Conservation (phyloP, 1,139 yeast species). For the Meyerozyma athensensis region DNA sequence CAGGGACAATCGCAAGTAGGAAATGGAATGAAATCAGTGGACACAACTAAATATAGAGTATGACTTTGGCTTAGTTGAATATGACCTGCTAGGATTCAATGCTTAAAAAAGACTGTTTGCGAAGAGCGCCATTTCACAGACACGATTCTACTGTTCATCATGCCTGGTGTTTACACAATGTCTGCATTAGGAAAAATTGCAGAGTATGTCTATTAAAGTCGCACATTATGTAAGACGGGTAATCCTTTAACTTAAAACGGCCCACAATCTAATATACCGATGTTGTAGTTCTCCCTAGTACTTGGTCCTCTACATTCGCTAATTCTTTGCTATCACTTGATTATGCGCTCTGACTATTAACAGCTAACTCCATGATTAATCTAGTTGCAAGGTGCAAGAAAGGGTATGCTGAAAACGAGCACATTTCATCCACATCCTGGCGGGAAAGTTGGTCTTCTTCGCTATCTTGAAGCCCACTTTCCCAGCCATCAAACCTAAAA, state of each 20-base stretch:
- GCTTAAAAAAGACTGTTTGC: background rate
- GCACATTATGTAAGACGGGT: too few species aligned
- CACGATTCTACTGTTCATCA: background rate
- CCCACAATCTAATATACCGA: too few species aligned
- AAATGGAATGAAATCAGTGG: background rate
- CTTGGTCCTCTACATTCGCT: background rate
- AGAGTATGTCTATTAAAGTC: too few species aligned
- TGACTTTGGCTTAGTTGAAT: too few species aligned
- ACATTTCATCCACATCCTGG: conserved; percentile 60
- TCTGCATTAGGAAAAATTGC: conserved; percentile 8
- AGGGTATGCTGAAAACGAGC: conserved; percentile 90
- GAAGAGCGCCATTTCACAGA: background rate
- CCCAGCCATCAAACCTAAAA: conserved; percentile 98
- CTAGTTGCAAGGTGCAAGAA: conserved; percentile 89
- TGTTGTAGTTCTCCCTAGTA: background rate
- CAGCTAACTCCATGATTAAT: conserved; percentile 94
- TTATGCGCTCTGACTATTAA: conserved; percentile 55
- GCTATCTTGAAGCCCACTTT: conserved; percentile 27
- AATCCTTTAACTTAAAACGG: too few species aligned
- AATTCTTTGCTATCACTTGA: conserved; percentile 2
- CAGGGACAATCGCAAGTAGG: background rate
- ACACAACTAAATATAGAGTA: too few species aligned
- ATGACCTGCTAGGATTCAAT: too few species aligned
- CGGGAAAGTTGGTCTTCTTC: conserved; percentile 19
- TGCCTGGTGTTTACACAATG: conserved; percentile 9